These are phyloP conservation scores for Bjerkandera adusta DNA, from an alignment of 1,284 basidiomycete species.

Conservation along the genomic window DNA sequence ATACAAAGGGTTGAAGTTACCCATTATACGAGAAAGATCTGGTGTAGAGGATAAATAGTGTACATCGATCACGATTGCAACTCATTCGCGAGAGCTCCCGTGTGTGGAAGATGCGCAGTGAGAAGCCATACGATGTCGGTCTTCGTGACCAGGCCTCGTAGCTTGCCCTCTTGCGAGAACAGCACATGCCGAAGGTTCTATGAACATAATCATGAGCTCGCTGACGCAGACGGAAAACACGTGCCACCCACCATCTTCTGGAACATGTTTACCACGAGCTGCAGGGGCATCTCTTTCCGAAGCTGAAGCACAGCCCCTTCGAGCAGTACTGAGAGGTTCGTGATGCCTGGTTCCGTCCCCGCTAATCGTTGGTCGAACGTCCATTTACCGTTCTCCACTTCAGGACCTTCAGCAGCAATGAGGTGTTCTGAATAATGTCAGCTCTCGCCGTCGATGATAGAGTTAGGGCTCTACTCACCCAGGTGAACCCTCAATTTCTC, in stretches of 20 bases:
- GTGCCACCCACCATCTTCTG: constrained; percentile 56
- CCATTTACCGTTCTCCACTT: constrained; percentile 29
- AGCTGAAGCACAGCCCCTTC: constrained; percentile 63
- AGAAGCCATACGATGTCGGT: constrained; percentile 62
- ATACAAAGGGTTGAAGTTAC: no score
- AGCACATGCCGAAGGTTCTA: constrained; percentile 68
- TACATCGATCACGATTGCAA: background rate
- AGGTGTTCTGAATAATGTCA: constrained; percentile 28
- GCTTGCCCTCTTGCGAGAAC: constrained; percentile 57
- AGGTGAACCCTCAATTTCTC: constrained; percentile 50
- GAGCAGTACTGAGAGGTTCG: constrained; percentile 50
- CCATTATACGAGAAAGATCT: no score
- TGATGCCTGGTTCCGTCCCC: constrained; percentile 23
- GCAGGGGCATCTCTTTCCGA: constrained; percentile 64
- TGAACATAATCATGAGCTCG: background rate
- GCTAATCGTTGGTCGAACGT: constrained; percentile 33
- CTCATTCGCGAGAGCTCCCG: constrained; percentile 38
- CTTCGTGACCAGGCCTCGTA: constrained; percentile 68
- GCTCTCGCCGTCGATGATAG: background rate
- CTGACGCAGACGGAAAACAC: constrained; percentile 1
- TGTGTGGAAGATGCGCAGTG: constrained; percentile 56
- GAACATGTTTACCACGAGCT: constrained; percentile 70
- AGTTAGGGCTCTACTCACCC: constrained; percentile 36
- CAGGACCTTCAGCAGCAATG: constrained; percentile 27
- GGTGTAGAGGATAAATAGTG: no score